A percentile compares a stretch with the other conserved stretches of the same genome.
Evolutionary conservation across 768 basidiomycete genomes (phyloP).

Genomic region (Gymnopilus junonius): DNA sequence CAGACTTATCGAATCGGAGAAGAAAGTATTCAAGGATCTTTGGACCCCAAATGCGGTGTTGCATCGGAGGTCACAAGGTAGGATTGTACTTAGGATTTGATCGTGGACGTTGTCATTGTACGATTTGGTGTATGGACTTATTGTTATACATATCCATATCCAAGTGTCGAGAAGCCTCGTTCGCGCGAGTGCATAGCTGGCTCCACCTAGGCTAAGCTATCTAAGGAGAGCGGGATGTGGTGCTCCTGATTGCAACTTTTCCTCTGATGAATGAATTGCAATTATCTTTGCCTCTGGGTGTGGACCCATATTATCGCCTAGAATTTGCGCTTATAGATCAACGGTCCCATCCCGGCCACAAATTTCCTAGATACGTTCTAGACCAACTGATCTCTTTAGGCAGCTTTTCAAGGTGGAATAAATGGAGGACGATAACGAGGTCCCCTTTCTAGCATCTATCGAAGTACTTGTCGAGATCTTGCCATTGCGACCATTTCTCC

Average conservation of each 20-base stretch:
- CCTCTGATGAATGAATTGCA: not conserved
- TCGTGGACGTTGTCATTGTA: constrained; percentile 9
- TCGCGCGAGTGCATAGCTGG: constrained; percentile 5
- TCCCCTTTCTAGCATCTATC: not conserved
- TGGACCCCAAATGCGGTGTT: constrained; percentile 15
- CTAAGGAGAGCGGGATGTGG: not conserved
- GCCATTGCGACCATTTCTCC: not conserved
- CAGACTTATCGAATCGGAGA: constrained; percentile 19
- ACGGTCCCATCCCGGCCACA: not conserved
- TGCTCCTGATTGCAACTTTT: not conserved
- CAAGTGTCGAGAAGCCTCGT: not conserved
- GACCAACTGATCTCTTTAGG: not conserved
- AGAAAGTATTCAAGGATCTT: constrained; percentile 11
- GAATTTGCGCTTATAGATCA: not conserved
- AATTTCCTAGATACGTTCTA: not conserved
- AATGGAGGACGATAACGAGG: not conserved
- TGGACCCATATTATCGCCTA: not conserved
- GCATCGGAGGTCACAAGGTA: constrained; percentile 22
- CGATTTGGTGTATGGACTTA: not conserved
- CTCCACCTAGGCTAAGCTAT: not conserved
- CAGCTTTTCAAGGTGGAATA: not conserved
- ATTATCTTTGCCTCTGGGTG: not conserved
- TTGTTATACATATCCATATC: constrained; percentile 2
- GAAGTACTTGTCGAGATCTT: not conserved
- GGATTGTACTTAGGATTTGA: not conserved